These are phyloP conservation scores for Craspedostauros australis DNA, from an alignment of 108 stramenopile genomes.

Conservation along the genomic window DNA sequence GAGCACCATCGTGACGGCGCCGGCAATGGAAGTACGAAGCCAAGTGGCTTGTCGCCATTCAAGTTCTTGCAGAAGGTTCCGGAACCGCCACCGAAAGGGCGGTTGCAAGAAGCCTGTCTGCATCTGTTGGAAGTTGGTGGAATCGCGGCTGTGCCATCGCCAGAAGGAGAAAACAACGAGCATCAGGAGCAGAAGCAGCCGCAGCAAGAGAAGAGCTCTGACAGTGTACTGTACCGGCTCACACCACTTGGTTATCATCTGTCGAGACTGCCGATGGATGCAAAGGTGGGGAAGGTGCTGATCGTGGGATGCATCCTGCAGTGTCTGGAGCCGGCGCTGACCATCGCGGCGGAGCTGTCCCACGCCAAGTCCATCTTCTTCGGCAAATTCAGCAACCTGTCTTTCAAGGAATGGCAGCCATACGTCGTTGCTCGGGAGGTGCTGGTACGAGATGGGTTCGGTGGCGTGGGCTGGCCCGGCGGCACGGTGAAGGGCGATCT, in stretches of 20 bases:
- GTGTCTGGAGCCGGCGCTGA: conserved; percentile 65
- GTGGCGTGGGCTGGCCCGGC: conserved; percentile 41
- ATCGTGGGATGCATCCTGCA: conserved; percentile 61
- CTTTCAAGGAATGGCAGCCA: not conserved
- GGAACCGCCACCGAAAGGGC: conserved; percentile 64
- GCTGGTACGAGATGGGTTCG: conserved; percentile 56
- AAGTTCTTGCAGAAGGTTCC: conserved; percentile 68
- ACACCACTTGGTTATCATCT: conserved; percentile 85
- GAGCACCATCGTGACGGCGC: conserved; percentile 31
- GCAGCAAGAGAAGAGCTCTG: no score
- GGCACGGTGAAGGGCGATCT: conserved; percentile 59
- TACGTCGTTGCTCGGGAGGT: conserved; percentile 15
- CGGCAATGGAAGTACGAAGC: not conserved
- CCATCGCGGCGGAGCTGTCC: conserved; percentile 57
- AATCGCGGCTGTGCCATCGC: conserved; percentile 23
- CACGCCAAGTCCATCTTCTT: conserved; percentile 41
- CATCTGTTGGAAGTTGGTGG: conserved; percentile 66
- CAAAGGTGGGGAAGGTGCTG: conserved; percentile 69
- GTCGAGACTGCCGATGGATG: conserved; percentile 80
- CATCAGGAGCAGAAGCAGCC: not conserved
- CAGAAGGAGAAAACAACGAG: conserved; percentile 3
- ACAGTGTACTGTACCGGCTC: conserved; percentile 28
- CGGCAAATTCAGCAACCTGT: not conserved
- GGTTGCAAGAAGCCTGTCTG: conserved; percentile 41
- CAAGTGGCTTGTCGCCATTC: conserved; percentile 19